A percentile compares a stretch with the other conserved stretches of the same genome.
phyloP scores from a whole-genome alignment of 2,329 filamentous ascomycete genomes.

The Neonectria coccinea region DNA sequence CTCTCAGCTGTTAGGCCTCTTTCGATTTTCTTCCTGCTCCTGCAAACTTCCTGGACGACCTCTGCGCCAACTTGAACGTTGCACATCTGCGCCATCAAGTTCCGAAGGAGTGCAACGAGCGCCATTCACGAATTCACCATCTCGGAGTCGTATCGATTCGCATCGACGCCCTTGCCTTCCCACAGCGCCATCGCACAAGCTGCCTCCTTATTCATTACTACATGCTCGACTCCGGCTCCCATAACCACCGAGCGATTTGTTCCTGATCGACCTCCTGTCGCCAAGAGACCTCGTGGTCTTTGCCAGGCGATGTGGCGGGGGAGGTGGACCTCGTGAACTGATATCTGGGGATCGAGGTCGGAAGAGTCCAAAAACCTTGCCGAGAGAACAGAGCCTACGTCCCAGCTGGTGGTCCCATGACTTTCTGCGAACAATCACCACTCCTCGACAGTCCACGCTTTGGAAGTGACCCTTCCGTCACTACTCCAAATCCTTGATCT shows the following conservation, averaged over 20 bases:
- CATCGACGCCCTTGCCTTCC: slow-evolving; percentile 4
- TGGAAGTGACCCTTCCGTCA: slow-evolving; percentile 21
- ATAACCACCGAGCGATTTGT: slow-evolving; percentile 29
- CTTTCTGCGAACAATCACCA: slow-evolving; percentile 21
- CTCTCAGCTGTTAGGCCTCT: neutral
- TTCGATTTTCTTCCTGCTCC: neutral
- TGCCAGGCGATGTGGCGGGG: slow-evolving; percentile 60
- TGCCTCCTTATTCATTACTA: neutral
- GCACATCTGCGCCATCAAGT: neutral
- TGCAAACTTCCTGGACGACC: neutral
- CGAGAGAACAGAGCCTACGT: slow-evolving; percentile 8
- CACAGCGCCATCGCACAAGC: neutral
- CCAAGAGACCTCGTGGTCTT: slow-evolving; percentile 39
- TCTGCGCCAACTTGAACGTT: neutral
- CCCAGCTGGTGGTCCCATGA: slow-evolving; percentile 16
- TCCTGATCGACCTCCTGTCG: slow-evolving; percentile 36
- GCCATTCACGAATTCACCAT: slow-evolving; percentile 20
- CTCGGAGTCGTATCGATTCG: slow-evolving; percentile 30
- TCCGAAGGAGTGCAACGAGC: slow-evolving; percentile 10
- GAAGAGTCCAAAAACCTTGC: slow-evolving; percentile 35
- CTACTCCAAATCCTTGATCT: slow-evolving; percentile 10
- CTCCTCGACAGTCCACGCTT: slow-evolving; percentile 27
- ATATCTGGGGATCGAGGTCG: slow-evolving; percentile 50
- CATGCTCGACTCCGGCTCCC: neutral
- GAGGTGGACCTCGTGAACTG: slow-evolving; percentile 55